Evolutionary conservation across 2,329 filamentous ascomycete genomes (phyloP), one percentile per base, ranked within the genome.

Genomic region (Xylariaceae sp.): DNA sequence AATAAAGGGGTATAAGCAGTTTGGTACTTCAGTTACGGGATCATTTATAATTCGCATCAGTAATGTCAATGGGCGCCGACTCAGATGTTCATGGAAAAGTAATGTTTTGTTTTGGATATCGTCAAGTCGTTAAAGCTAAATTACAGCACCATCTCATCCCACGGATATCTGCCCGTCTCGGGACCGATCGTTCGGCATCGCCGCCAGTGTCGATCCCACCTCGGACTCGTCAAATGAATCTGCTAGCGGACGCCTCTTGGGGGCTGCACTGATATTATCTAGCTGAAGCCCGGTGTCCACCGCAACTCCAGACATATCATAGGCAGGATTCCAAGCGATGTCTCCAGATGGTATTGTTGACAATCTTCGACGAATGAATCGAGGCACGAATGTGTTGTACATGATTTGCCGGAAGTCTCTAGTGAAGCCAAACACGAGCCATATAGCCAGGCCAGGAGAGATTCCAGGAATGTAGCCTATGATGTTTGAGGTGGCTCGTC

Each of bases 391-490:
- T 3, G 41, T 65, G 8, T 66, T 58, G 49, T 66, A 66, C 63
- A 68, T 66, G 15, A 62, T 67, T 17, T 63, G 56, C 2, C 67
- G 62, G 41, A 67, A 68, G 15, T 61, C 56, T 47, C 59, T 55
- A 3, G 66, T 66, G 17, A 68, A 63, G 13, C 67, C 67, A 49
- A 69, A 69, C 3, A 69, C 65, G 17, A 69, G 59, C 53, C 57
- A 65, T 6, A 69, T 67, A 3, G 66, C 66, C 18, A 69, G 56
- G 1, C 66, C 66, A 2, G 67, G 67, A 13, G 67, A 67, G 2
- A 69, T 66, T 11, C 67, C 67, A 18, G 56, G 65, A 2, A 65
- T 68, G 50, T 69, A 69, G 2, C 67, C 67, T 9, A 63, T 59
- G 49, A 69, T 69, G 39, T 65, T 68, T 2, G 61, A 65, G 52